Percentiles rank a stretch among this genome's conserved stretches.
Evolutionary conservation across 2,329 filamentous ascomycete genomes (phyloP).

Genomic region (Graphiopsis chlorocephala): DNA sequence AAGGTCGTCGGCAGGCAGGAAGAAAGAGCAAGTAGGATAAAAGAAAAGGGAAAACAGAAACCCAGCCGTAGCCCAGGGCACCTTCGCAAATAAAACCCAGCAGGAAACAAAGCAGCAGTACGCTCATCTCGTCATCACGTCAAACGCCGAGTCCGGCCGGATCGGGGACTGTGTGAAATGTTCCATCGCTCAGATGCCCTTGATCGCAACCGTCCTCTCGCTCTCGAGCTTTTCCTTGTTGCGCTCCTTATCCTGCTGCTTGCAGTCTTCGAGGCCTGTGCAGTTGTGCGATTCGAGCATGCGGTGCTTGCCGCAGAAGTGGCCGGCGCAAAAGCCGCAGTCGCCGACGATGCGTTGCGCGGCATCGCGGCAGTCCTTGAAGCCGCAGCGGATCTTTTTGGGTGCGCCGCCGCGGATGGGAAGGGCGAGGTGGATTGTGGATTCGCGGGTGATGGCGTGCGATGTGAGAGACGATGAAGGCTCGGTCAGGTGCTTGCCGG

Average conservation of each 20-base stretch:
- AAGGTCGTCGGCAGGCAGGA: neutral
- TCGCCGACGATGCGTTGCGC: slow-evolving; percentile 94
- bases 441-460: slow-evolving; percentile 49
- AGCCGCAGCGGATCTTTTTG: slow-evolving; percentile 80
- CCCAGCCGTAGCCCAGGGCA: neutral
- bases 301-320: slow-evolving; percentile 93
- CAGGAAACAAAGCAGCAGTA: neutral
- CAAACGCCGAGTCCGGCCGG: neutral
- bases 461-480: slow-evolving; percentile 44
- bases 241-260: slow-evolving; percentile 92
- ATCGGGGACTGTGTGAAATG: neutral
- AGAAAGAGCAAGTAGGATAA: neutral
- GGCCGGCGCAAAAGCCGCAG: slow-evolving; percentile 89
- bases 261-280: slow-evolving; percentile 89
- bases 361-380: slow-evolving; percentile 82
- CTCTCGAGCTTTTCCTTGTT: slow-evolving; percentile 90
- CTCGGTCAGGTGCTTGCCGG: slow-evolving; percentile 54
- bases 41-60: neutral
- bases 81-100: neutral
- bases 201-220: slow-evolving; percentile 91
- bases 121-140: slow-evolving; percentile 12
- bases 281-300: slow-evolving; percentile 94
- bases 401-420: slow-evolving; percentile 60
- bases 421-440: slow-evolving; percentile 54
- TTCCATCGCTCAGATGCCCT: slow-evolving; percentile 63